A percentile compares a stretch with the other conserved stretches of the same genome.
Conservation (phyloP, 805 yeast species). For the Pichia occidentalis region DNA sequence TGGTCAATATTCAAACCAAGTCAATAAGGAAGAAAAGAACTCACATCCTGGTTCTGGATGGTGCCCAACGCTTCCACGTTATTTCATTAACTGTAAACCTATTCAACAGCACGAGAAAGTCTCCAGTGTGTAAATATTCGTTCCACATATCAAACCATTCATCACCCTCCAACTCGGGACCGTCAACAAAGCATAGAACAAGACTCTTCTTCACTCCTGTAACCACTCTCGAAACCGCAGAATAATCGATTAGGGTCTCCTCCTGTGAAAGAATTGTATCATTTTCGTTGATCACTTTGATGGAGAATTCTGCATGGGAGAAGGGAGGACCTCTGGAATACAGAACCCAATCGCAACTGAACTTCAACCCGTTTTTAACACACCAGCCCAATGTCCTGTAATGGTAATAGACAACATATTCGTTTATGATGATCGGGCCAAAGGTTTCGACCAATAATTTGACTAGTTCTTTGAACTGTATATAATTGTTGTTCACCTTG, state of each 20-base stretch:
- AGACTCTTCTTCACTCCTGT: conserved; percentile 81
- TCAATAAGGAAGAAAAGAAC: not conserved
- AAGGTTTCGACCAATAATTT: conserved; percentile 11
- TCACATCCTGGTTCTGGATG: conserved; percentile 75
- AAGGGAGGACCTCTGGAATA: conserved; percentile 94
- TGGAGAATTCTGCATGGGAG: conserved; percentile 84
- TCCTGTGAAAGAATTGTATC: conserved; percentile 1
- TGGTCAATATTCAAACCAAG: no score
- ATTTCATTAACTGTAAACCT: conserved; percentile 52
- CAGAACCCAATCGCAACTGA: conserved; percentile 78
- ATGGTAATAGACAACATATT: conserved; percentile 77
- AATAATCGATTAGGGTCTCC: conserved; percentile 49
- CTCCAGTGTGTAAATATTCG: conserved; percentile 7
- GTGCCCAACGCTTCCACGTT: conserved; percentile 75
- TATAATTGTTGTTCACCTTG: conserved; percentile 1
- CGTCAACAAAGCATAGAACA: conserved; percentile 59
- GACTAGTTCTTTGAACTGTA: conserved; percentile 12
- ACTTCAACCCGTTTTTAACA: conserved; percentile 83
- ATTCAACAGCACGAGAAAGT: conserved; percentile 31
- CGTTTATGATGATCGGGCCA: conserved; percentile 28
- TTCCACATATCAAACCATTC: conserved; percentile 16
- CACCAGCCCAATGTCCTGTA: conserved; percentile 92
- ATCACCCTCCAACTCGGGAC: conserved; percentile 35
- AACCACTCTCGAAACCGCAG: conserved; percentile 70
- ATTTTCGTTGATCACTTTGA: conserved; percentile 25